phyloP scores from a whole-genome alignment of 1,284 basidiomycete species.

The Apiotrichum brassicae region DNA sequence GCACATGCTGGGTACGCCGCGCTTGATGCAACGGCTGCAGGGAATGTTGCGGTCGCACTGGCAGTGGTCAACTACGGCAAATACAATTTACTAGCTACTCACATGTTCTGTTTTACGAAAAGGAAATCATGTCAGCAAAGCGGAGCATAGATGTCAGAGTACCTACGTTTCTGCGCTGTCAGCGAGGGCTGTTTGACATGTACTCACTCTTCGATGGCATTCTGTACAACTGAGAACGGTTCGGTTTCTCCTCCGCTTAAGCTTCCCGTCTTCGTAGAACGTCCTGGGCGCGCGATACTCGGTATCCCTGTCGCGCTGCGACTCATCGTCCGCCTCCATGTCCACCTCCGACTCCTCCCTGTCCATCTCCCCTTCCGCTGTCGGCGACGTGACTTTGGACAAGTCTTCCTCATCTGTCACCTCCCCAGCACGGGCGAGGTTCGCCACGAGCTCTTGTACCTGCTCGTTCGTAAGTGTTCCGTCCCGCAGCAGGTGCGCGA shows the following conservation, averaged over 20 bases:
- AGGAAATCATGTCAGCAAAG: slow-evolving; percentile 7
- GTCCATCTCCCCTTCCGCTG: not conserved
- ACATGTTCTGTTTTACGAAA: slow-evolving; percentile 30
- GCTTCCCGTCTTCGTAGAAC: slow-evolving; percentile 25
- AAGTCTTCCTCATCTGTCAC: not conserved
- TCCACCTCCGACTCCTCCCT: too few species aligned
- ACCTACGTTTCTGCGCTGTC: slow-evolving; percentile 33
- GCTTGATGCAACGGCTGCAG: slow-evolving; percentile 43
- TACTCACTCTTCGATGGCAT: slow-evolving; percentile 43
- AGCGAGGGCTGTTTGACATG: slow-evolving; percentile 2
- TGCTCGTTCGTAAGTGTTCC: slow-evolving; percentile 26
- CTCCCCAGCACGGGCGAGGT: slow-evolving; percentile 13
- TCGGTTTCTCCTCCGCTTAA: slow-evolving; percentile 38
- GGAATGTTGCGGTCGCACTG: slow-evolving; percentile 46
- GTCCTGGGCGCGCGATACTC: slow-evolving; percentile 11
- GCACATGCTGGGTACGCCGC: slow-evolving; percentile 43
- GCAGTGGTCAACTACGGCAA: slow-evolving; percentile 15
- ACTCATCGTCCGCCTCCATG: too few species aligned
- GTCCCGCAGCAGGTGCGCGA: slow-evolving; percentile 13
- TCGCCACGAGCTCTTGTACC: slow-evolving; percentile 31
- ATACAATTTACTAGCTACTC: slow-evolving; percentile 15
- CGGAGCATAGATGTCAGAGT: not conserved
- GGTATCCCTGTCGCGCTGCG: slow-evolving; percentile 7
- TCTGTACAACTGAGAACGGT: slow-evolving; percentile 44
- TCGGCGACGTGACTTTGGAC: not conserved